Evolutionary conservation across 805 yeast genomes (phyloP), one percentile per base, ranked within the genome.

Genomic region (Nakazawaea ernobii): DNA sequence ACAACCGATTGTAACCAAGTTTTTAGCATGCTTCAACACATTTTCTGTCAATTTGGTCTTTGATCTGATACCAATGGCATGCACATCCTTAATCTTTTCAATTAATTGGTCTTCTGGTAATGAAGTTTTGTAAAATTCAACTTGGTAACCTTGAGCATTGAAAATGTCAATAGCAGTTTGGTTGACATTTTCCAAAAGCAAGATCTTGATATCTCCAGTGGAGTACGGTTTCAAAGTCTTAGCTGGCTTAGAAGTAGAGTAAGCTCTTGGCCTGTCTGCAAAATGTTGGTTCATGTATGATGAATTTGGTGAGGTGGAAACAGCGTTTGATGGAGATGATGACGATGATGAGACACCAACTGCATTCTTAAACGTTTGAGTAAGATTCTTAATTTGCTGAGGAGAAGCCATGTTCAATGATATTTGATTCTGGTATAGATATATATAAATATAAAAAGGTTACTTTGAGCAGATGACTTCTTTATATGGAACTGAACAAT

Each of bases 61-160:
- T 51, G 98, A 94, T 74, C 99, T 87, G 63, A 94, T 91, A 69
- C 99, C 99, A 62, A 94, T 82, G 51, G 97, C 99, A 65, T 94
- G 98, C 45, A 89, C 97, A 58, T 86, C 89, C 61, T 78, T 77
- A 68, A 94, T 92, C 70, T 90, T 91, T 71, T 89, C 96, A 61
- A 94, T 88, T 65, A 94, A 80, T 71, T 90, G 97, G 8, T 83
- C 96, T 69, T 94, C 98, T 24, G 88, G 84, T 59, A 94, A 71
- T 6, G 97, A 87, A 47, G 91, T 73, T 74, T 89, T 91, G 74
- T 84, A 80, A 69, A 87, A 88, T 66, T 94, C 99, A 45, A 94
- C 96, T 72, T 94, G 98, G 74, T 94, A 94, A 50, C 99, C 99
- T 74, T 94, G 97, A 46, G 75, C 76, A 51, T 73, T 75, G 69